A percentile compares a stretch with the other conserved stretches of the same genome.
phyloP scores from a whole-genome alignment of 2,329 filamentous ascomycete species.

The Cladosporium oxysporum region DNA sequence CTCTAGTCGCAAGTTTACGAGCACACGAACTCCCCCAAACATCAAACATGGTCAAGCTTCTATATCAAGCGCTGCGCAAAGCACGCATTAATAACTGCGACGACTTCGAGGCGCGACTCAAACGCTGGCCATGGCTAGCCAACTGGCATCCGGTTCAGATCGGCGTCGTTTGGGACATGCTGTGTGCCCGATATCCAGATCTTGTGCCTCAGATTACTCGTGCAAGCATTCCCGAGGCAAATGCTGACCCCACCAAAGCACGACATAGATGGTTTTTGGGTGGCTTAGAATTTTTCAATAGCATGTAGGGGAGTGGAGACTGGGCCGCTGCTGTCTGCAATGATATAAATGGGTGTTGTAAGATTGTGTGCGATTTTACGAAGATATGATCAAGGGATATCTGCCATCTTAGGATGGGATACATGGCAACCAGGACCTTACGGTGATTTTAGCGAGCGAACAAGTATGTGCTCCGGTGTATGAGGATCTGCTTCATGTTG shows the following conservation, averaged over 20 bases:
- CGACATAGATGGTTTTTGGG: slow-evolving; percentile 17
- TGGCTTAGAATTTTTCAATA: slow-evolving; percentile 17
- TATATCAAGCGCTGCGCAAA: slow-evolving; percentile 14
- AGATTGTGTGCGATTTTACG: background rate
- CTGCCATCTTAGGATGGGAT: background rate
- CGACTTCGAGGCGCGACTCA: background rate
- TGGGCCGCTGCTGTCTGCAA: background rate
- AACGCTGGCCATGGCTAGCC: slow-evolving; percentile 11
- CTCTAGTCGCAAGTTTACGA: slow-evolving; percentile 5
- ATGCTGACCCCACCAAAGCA: slow-evolving; percentile 10
- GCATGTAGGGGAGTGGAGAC: background rate
- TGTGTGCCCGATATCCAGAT: slow-evolving; percentile 12
- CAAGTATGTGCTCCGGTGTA: background rate
- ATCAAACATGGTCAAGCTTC: background rate
- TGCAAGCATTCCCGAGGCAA: background rate
- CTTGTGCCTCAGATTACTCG: slow-evolving; percentile 8
- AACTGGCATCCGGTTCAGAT: slow-evolving; percentile 17
- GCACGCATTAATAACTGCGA: slow-evolving; percentile 14
- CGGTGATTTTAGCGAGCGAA: background rate
- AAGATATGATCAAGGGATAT: slow-evolving; percentile 1
- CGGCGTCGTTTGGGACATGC: slow-evolving; percentile 12
- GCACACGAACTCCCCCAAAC: slow-evolving; percentile 15
- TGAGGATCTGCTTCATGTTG: background rate
- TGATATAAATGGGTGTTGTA: background rate
- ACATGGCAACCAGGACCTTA: background rate